A percentile compares a stretch with the other conserved stretches of the same genome.
Conservation (phyloP, 768 basidiomycete species). For the Rhodotorula graminis region DNA sequence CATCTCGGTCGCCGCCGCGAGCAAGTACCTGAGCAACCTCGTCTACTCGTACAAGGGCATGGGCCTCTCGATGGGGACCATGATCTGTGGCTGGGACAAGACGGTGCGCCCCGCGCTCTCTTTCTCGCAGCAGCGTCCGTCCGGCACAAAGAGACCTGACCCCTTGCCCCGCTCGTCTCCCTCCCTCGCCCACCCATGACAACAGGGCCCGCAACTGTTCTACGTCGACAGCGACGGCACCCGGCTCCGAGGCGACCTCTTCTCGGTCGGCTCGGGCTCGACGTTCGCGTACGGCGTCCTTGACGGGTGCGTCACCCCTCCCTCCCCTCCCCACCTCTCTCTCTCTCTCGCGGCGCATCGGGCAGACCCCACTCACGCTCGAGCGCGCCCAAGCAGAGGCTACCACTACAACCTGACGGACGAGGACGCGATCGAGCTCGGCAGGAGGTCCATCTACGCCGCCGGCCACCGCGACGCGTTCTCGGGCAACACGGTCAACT, state of each 20-base stretch:
- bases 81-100: slow-evolving; percentile 99
- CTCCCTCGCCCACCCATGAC: neutral
- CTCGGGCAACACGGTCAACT: slow-evolving; percentile 31
- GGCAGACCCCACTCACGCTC: too few relatives aligned
- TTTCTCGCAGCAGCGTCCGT: too few relatives aligned
- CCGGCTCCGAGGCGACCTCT: slow-evolving; percentile 91
- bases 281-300: slow-evolving; percentile 88
- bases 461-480: slow-evolving; percentile 80
- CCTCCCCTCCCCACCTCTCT: neutral
- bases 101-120: slow-evolving; percentile 70
- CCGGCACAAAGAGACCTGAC: too few relatives aligned
- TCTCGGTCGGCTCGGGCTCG: slow-evolving; percentile 96
- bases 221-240: slow-evolving; percentile 98
- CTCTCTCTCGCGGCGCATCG: too few relatives aligned
- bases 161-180: slow-evolving; percentile 54
- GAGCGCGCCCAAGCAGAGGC: too few relatives aligned
- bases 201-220: slow-evolving; percentile 54
- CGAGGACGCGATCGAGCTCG: slow-evolving; percentile 91
- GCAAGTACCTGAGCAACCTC: slow-evolving; percentile 93
- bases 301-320: neutral
- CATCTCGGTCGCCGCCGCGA: slow-evolving; percentile 98
- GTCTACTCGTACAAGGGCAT: slow-evolving; percentile 98
- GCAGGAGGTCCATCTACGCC: slow-evolving; percentile 86
- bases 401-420: slow-evolving; percentile 52
- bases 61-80: slow-evolving; percentile 99